Conservation (phyloP, 2,329 filamentous ascomycete species). For the Emergomyces africanus region DNA sequence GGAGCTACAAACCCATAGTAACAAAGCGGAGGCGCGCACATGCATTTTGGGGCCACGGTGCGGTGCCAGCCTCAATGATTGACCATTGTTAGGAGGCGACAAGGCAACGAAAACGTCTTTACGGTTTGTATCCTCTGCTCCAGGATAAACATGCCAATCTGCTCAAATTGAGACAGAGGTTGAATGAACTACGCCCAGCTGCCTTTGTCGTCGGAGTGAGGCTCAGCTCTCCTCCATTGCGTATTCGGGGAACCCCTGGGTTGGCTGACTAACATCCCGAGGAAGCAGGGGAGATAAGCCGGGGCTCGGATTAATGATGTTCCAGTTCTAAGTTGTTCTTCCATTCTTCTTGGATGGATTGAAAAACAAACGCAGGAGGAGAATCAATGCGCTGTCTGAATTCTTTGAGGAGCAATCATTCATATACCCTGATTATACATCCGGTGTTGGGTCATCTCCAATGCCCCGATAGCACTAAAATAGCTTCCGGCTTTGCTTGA, state of each 20-base stretch:
- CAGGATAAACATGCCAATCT: neutral
- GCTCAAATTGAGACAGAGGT: neutral
- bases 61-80: neutral
- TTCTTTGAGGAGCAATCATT: neutral
- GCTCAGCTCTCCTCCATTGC: neutral
- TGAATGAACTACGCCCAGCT: too few relatives aligned
- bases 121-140: neutral
- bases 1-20: neutral
- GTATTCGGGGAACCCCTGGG: neutral
- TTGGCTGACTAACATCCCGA: neutral
- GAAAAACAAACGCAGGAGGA: neutral
- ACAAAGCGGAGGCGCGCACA: neutral
- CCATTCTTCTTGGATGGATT: neutral
- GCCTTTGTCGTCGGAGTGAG: neutral
- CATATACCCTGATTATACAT: neutral
- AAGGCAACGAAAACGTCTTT: neutral
- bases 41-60: neutral
- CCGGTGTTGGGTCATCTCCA: neutral
- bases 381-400: neutral
- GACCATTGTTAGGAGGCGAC: neutral
- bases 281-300: neutral
- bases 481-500: neutral
- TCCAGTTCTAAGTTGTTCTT: neutral
- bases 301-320: neutral
- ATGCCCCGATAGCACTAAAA: neutral